Percentiles rank a stretch among this genome's conserved stretches.
phyloP scores from a whole-genome alignment of 176 grass and related monocot species.

The Chloris gayana region DNA sequence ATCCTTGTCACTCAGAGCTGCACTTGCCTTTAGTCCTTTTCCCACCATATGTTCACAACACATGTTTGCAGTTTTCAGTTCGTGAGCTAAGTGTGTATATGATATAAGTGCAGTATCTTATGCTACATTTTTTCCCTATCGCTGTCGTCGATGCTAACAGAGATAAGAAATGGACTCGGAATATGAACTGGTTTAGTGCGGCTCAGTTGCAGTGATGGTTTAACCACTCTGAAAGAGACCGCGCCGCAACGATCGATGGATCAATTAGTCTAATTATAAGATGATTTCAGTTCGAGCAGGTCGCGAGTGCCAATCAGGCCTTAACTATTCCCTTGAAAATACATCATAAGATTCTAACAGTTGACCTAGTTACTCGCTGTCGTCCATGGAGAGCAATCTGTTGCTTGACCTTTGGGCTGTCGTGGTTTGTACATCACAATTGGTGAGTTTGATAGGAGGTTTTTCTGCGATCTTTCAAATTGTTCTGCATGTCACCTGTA shows the following conservation, averaged over 20 bases:
- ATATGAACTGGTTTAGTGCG: slow-evolving; percentile 21
- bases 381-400: background rate
- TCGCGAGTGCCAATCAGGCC: slow-evolving; percentile 35
- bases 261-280: background rate
- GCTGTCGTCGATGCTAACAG: slow-evolving; percentile 22
- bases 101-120: background rate
- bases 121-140: slow-evolving; percentile 5
- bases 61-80: background rate
- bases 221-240: slow-evolving; percentile 26
- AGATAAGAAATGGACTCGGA: slow-evolving; percentile 16
- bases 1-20: background rate
- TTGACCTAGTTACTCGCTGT: slow-evolving; percentile 22
- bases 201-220: slow-evolving; percentile 22
- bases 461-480: slow-evolving; percentile 1
- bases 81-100: background rate
- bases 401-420: background rate
- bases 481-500: background rate
- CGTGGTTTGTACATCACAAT: background rate
- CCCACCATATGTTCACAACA: background rate
- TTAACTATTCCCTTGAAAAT: slow-evolving; percentile 9
- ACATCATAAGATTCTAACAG: slow-evolving; percentile 4
- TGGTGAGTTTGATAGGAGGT: slow-evolving; percentile 12
- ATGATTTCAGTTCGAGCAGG: slow-evolving; percentile 24
- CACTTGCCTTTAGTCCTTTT: background rate
- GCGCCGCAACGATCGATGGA: too few relatives aligned